These are phyloP conservation scores for Aspergillus transmontanensis DNA, from an alignment of 2,329 filamentous ascomycete genomes.

Conservation along the genomic window DNA sequence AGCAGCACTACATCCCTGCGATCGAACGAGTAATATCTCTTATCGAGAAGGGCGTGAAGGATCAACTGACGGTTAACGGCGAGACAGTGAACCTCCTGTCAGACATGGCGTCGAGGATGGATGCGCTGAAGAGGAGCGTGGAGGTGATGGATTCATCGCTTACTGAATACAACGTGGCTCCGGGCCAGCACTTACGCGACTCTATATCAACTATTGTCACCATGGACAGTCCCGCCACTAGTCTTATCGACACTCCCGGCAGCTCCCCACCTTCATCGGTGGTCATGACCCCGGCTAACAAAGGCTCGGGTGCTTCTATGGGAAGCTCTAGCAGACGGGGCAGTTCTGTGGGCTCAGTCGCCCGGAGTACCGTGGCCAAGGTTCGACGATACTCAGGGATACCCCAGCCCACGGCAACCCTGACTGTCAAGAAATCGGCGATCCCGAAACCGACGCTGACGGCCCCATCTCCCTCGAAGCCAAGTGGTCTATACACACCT, in stretches of 20 bases:
- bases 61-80: constrained; percentile 93
- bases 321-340: constrained; percentile 50
- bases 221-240: constrained; percentile 73
- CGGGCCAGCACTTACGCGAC: constrained; percentile 78
- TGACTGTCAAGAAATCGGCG: constrained; percentile 39
- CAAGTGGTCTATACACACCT: constrained; percentile 54
- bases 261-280: constrained; percentile 72
- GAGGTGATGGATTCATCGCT: constrained; percentile 73
- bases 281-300: constrained; percentile 56
- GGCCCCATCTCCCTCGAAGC: constrained; percentile 40
- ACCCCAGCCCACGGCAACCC: constrained; percentile 38
- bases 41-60: constrained; percentile 92
- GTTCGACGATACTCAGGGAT: constrained; percentile 51
- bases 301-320: constrained; percentile 49
- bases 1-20: constrained; percentile 87
- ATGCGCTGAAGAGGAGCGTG: constrained; percentile 74
- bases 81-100: constrained; percentile 85
- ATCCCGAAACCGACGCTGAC: constrained; percentile 36
- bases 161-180: constrained; percentile 66
- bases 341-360: constrained; percentile 46
- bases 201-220: constrained; percentile 92
- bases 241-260: constrained; percentile 69
- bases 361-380: constrained; percentile 44
- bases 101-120: constrained; percentile 83
- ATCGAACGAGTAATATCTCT: constrained; percentile 89